Conservation (phyloP, 1,284 basidiomycete species). For the Malassezia vespertilionis region DNA sequence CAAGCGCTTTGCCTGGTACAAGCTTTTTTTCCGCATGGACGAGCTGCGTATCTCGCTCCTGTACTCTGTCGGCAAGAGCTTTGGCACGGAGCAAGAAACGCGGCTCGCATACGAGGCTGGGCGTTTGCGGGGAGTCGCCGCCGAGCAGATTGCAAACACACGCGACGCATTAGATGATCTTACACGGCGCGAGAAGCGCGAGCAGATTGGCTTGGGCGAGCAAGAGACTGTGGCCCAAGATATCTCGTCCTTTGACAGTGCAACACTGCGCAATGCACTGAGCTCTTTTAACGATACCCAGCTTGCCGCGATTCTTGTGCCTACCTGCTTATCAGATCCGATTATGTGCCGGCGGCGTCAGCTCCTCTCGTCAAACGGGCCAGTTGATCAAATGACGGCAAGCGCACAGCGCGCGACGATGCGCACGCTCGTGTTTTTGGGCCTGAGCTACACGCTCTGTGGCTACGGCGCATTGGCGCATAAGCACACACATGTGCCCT, state of each 20-base stretch:
- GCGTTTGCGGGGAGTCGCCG: conserved; percentile 21
- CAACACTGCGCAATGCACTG: conserved; percentile 24
- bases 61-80: conserved; percentile 23
- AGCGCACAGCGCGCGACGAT: conserved; percentile 25
- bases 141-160: conserved; percentile 13
- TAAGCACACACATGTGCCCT: background rate
- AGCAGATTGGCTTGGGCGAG: conserved; percentile 8
- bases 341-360: conserved; percentile 25
- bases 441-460: background rate
- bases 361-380: conserved; percentile 23
- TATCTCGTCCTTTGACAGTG: conserved; percentile 14
- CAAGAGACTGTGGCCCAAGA: conserved; percentile 1
- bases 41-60: conserved; percentile 34
- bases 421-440: conserved; percentile 18
- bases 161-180: conserved; percentile 19
- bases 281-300: conserved; percentile 19
- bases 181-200: conserved; percentile 3
- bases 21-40: conserved; percentile 35
- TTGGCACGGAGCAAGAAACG: conserved; percentile 27
- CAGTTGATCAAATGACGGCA: conserved; percentile 23
- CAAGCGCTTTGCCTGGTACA: conserved; percentile 35
- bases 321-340: conserved; percentile 24
- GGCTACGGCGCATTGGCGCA: conserved; percentile 8
- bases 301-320: conserved; percentile 21
- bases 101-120: conserved; percentile 32